Evolutionary conservation across 352 stramenopile species (phyloP).

Genomic region (Globisporangium recalcitrans): DNA sequence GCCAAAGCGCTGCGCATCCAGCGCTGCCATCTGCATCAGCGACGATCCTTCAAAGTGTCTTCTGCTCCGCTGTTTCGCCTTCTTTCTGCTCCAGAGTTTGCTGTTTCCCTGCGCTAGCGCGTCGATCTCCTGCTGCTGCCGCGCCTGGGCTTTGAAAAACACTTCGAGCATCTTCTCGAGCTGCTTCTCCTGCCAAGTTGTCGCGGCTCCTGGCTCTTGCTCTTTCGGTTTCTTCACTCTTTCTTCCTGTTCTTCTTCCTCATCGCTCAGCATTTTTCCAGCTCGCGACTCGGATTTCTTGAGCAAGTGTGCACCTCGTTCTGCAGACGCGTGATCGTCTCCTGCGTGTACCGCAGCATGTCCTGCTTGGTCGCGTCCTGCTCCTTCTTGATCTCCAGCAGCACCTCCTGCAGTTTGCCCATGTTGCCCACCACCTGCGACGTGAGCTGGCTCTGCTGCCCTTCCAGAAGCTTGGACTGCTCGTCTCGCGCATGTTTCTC

Average conservation of each 20-base stretch:
- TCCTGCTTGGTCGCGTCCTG: constrained; percentile 58
- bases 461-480: constrained; percentile 38
- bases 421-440: constrained; percentile 51
- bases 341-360: constrained; percentile 57
- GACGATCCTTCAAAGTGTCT: constrained; percentile 9
- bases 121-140: constrained; percentile 65
- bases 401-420: constrained; percentile 46
- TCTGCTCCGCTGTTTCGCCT: constrained; percentile 5
- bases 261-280: constrained; percentile 48
- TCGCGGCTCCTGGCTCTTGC: not conserved
- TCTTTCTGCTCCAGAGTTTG: constrained; percentile 45
- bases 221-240: not conserved
- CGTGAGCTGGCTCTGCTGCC: constrained; percentile 48
- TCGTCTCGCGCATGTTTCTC: constrained; percentile 47
- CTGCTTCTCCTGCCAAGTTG: constrained; percentile 24
- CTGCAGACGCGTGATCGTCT: constrained; percentile 41
- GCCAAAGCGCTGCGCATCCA: constrained; percentile 65
- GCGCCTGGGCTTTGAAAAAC: constrained; percentile 45
- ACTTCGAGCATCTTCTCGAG: constrained; percentile 61
- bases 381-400: constrained; percentile 64
- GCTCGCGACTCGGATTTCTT: constrained; percentile 24
- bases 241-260: constrained; percentile 15
- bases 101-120: constrained; percentile 51
- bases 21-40: constrained; percentile 48
- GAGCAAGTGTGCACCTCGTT: constrained; percentile 27